Percentiles rank a stretch among this genome's conserved stretches.
Evolutionary conservation across 768 basidiomycete genomes (phyloP).

Genomic region (Mycena galericulata): DNA sequence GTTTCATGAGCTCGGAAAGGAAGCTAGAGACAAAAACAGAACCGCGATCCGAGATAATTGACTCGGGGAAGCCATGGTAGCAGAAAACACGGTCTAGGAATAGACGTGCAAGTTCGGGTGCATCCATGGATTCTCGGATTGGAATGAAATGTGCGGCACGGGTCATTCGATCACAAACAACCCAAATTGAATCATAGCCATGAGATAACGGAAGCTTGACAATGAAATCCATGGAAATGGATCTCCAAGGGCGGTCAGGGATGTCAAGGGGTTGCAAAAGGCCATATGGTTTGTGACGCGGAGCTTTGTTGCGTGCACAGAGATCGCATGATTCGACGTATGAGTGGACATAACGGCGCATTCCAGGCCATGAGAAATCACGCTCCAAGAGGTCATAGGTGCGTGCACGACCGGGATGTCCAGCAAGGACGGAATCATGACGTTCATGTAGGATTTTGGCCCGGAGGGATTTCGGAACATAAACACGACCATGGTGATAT

Average conservation of each 20-base stretch:
- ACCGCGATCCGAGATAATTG: background rate
- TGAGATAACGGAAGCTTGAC: slow-evolving; percentile 31
- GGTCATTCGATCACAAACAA: slow-evolving; percentile 37
- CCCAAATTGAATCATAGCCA: slow-evolving; percentile 49
- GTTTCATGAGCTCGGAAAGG: too few species aligned
- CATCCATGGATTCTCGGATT: slow-evolving; percentile 38
- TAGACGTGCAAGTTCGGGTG: slow-evolving; percentile 47
- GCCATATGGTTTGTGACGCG: slow-evolving; percentile 46
- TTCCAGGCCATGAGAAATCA: background rate
- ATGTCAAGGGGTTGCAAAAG: slow-evolving; percentile 49
- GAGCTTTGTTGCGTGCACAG: slow-evolving; percentile 48
- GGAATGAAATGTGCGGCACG: slow-evolving; percentile 52
- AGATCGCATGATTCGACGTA: slow-evolving; percentile 36
- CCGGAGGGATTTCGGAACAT: too few species aligned
- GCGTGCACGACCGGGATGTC: slow-evolving; percentile 53
- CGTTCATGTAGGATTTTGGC: too few species aligned
- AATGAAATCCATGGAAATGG: slow-evolving; percentile 57
- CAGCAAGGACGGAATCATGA: slow-evolving; percentile 53
- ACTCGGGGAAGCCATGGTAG: slow-evolving; percentile 46
- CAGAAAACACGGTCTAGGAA: slow-evolving; percentile 51
- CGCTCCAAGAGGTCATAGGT: slow-evolving; percentile 39
- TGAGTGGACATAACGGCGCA: background rate
- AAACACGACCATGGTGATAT: background rate
- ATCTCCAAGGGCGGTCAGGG: slow-evolving; percentile 49
- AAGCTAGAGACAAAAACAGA: too few species aligned